These are phyloP conservation scores for Urochloa ruziziensis DNA, from an alignment of 176 grass and related monocot species.

Conservation along the genomic window DNA sequence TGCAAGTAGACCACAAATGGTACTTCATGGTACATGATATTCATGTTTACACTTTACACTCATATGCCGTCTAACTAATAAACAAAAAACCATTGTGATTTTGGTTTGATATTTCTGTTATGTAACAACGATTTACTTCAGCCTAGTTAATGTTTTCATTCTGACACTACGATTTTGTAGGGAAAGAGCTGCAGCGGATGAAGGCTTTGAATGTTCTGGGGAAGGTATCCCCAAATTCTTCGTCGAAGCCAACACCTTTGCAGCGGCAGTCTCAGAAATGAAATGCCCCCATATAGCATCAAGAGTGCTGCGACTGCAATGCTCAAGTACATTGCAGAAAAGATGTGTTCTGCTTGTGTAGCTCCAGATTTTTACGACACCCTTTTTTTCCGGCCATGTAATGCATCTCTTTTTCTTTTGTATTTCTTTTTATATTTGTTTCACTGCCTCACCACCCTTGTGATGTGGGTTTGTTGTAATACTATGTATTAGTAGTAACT, in stretches of 20 bases:
- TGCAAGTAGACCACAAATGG: neutral
- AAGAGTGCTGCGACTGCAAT: neutral
- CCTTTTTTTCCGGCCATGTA: neutral
- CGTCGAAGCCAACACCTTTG: constrained; percentile 28
- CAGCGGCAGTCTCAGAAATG: constrained; percentile 19
- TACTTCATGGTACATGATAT: neutral
- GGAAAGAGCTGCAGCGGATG: constrained; percentile 76
- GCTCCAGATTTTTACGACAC: neutral
- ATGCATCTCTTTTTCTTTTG: neutral
- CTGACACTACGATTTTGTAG: constrained; percentile 26
- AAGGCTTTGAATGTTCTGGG: constrained; percentile 73
- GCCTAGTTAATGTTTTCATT: neutral
- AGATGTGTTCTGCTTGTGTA: neutral
- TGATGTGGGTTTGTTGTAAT: constrained; percentile 12
- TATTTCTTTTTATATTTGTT: neutral
- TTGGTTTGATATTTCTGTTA: neutral
- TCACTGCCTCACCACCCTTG: neutral
- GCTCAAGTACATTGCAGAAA: constrained; percentile 18
- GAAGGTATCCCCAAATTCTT: constrained; percentile 52
- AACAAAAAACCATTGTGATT: neutral
- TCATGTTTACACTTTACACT: constrained; percentile 9
- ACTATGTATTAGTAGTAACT: constrained; percentile 22
- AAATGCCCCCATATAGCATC: neutral
- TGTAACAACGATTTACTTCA: neutral
- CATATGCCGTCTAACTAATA: neutral